These are phyloP conservation scores for Aspergillus ruber DNA, from an alignment of 2,329 filamentous ascomycete species.

Conservation along the genomic window DNA sequence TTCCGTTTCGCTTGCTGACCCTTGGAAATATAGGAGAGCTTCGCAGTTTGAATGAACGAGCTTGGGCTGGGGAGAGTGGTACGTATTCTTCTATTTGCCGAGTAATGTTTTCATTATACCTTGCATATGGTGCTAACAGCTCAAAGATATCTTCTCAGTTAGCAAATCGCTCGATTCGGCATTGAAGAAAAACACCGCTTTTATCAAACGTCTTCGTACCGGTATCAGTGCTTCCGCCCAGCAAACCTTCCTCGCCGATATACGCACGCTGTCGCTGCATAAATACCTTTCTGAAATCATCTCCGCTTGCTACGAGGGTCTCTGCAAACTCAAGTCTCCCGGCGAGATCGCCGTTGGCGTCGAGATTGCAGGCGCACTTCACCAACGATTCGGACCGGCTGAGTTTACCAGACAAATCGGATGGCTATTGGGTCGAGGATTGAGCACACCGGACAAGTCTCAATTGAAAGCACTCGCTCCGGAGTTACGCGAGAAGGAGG, in stretches of 20 bases:
- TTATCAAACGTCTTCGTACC: slow-evolving; percentile 92
- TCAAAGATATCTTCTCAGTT: slow-evolving; percentile 67
- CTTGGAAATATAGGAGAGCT: slow-evolving; percentile 62
- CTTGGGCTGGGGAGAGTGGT: slow-evolving; percentile 89
- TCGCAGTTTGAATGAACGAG: slow-evolving; percentile 76
- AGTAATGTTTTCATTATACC: not conserved
- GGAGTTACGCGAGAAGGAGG: slow-evolving; percentile 86
- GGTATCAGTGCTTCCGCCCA: slow-evolving; percentile 75
- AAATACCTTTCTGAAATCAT: slow-evolving; percentile 98
- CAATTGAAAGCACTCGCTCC: slow-evolving; percentile 69
- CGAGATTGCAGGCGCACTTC: slow-evolving; percentile 88
- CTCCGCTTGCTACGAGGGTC: slow-evolving; percentile 87
- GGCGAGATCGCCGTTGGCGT: slow-evolving; percentile 89
- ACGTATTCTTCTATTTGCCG: slow-evolving; percentile 6
- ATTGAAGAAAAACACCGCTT: slow-evolving; percentile 95
- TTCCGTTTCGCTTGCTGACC: not conserved
- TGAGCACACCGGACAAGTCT: slow-evolving; percentile 84
- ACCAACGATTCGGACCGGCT: slow-evolving; percentile 83
- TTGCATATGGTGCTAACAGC: slow-evolving; percentile 8
- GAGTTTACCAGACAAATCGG: slow-evolving; percentile 90
- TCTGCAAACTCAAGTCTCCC: slow-evolving; percentile 83
- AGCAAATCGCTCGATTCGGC: slow-evolving; percentile 82
- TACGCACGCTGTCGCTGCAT: slow-evolving; percentile 81
- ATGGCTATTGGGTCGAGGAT: slow-evolving; percentile 84
- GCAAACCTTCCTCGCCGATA: slow-evolving; percentile 80